Evolutionary conservation across 2,329 filamentous ascomycete species (phyloP), one percentile per base, ranked within the genome.

Genomic region (Shiraia bambusicola): DNA sequence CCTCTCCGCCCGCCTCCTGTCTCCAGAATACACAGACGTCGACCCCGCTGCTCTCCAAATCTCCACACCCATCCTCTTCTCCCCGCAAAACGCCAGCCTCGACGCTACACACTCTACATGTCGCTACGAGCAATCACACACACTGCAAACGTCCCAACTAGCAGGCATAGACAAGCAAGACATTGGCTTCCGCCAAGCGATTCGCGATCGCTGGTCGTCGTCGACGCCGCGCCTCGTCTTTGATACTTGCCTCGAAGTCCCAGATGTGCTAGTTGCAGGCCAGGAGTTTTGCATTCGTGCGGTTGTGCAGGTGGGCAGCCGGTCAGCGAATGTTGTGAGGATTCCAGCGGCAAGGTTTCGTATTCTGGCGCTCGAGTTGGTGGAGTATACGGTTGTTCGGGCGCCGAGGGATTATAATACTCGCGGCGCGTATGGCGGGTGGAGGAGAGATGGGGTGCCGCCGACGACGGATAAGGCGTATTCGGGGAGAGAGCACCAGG

Each of bases 201-300:
- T 63, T 8, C 36, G 34, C 34, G 59, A 61, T 28, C 44, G 45
- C 4, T 48, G 60, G 30, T 59, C 54, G 13, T 52, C 47, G 4
- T 22, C 13, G 2, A 63, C 59, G 6, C 59, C 58, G 1, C 55
- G 47, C 24, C 30, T 61, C 1, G 48, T 54, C 10, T 60, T 63
- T 26, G 42, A 49, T 14, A 9, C 49, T 34, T 40, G 24, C 7
- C 0, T 58, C 41, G 45, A 56, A 4, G 32, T 59, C 1, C 58
- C 56, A 1, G 45, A 55, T 8, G 7, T 42, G 4, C 39, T 61
- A 9, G 40, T 36, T 16, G 41, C 44, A 6, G 56, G 57, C 16
- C 24, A 38, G 2, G 52, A 51, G 35, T 63, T 63, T 42, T 32
- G 28, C 5, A 56, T 63, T 35, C 39, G 52, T 2, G 40, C 45